phyloP scores from a whole-genome alignment of 257 asterid genomes.

The Avicennia marina region DNA sequence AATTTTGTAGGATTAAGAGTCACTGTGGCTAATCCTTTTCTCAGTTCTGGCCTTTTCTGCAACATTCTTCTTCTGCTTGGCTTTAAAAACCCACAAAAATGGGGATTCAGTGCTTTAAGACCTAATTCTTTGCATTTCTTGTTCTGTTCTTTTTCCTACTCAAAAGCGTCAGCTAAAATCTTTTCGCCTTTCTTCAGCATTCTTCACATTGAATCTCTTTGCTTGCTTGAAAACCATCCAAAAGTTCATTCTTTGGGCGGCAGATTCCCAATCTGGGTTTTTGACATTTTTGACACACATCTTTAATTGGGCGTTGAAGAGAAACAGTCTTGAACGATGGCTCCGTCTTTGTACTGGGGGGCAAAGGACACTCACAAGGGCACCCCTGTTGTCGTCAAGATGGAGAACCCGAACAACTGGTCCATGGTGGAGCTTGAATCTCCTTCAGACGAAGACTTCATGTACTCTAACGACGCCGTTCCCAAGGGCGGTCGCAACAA shows the following conservation, averaged over 20 bases:
- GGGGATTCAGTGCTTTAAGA: not conserved
- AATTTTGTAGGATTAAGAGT: slow-evolving; percentile 11
- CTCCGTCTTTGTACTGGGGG: slow-evolving; percentile 82
- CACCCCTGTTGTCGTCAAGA: slow-evolving; percentile 85
- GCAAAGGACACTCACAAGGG: slow-evolving; percentile 64
- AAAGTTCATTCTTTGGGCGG: not conserved
- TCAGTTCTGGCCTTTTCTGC: not conserved
- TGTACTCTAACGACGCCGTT: slow-evolving; percentile 44
- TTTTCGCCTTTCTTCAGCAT: not conserved
- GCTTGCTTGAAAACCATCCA: not conserved
- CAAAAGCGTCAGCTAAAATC: not conserved
- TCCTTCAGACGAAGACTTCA: slow-evolving; percentile 65
- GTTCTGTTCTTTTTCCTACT: not conserved
- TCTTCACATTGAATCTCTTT: not conserved
- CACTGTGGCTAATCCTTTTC: not conserved
- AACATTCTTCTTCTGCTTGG: not conserved
- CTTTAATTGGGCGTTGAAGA: not conserved
- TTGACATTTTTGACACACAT: not conserved
- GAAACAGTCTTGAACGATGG: slow-evolving; percentile 31
- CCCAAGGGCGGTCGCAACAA: slow-evolving; percentile 65
- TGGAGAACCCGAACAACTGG: slow-evolving; percentile 97
- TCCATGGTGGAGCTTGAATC: slow-evolving; percentile 86
- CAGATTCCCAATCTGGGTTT: slow-evolving; percentile 5
- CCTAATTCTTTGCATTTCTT: not conserved
- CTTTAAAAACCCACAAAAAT: not conserved